Percentiles rank a stretch among this genome's conserved stretches.
These are phyloP conservation scores for Gastrolobium villosum DNA, from an alignment of 306 rosid species.

Conservation along the genomic window DNA sequence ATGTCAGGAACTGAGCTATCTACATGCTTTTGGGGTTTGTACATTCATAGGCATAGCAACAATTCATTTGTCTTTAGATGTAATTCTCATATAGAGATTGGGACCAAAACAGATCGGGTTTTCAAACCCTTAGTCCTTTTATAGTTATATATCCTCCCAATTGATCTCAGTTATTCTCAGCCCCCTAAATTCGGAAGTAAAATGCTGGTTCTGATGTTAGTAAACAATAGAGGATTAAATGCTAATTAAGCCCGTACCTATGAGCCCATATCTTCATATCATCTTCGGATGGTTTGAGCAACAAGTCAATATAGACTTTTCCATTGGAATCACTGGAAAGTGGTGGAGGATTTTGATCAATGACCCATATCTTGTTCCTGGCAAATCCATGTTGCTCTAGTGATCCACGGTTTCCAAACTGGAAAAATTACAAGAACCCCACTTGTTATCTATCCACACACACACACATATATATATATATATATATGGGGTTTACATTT, in stretches of 20 bases:
- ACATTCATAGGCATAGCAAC: not conserved
- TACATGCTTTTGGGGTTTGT: not conserved
- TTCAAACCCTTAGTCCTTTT: conserved; percentile 10
- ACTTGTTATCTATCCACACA: not conserved
- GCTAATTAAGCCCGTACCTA: conserved; percentile 53
- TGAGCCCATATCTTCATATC: conserved; percentile 89
- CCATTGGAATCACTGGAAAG: conserved; percentile 62
- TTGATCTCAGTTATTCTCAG: conserved; percentile 19
- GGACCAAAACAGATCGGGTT: not conserved
- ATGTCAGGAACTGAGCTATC: not conserved
- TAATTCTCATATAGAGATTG: not conserved
- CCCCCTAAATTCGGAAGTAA: not conserved
- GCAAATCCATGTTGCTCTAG: conserved; percentile 93
- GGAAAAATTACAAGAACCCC: conserved; percentile 10
- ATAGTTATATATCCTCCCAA: not conserved
- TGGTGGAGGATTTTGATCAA: conserved; percentile 78
- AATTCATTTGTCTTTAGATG: no score
- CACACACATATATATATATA: not conserved
- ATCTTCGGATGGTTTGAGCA: conserved; percentile 81
- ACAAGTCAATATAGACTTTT: conserved; percentile 69
- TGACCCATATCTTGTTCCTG: conserved; percentile 76
- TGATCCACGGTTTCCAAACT: conserved; percentile 84
- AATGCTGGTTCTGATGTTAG: not conserved
- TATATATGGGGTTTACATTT: no score
- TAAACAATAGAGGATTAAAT: not conserved